phyloP scores from a whole-genome alignment of 1,284 basidiomycete species.

The Cerrena zonata region DNA sequence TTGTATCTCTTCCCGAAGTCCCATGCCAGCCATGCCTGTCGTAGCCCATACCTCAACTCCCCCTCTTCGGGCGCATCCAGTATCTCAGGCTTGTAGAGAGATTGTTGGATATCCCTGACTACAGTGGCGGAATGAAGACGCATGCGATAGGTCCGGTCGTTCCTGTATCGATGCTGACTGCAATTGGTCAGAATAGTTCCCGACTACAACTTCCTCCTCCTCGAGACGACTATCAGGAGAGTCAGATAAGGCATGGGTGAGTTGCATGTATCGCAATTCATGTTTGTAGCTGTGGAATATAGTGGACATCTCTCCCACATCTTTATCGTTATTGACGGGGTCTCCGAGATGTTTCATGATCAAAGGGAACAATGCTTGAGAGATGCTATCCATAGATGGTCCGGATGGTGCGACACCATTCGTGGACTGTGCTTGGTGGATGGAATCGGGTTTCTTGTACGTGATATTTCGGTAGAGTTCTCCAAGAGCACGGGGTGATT shows the following conservation, averaged over 20 bases:
- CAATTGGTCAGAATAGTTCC: conserved; percentile 66
- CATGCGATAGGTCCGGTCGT: conserved; percentile 59
- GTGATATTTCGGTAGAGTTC: conserved; percentile 61
- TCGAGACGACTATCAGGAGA: conserved; percentile 48
- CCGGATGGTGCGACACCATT: conserved; percentile 15
- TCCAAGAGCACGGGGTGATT: conserved; percentile 62
- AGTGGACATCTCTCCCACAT: conserved; percentile 28
- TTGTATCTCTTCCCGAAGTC: conserved; percentile 40
- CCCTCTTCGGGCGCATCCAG: conserved; percentile 21
- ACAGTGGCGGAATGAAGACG: conserved; percentile 49
- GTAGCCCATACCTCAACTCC: conserved; percentile 39
- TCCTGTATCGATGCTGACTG: conserved; percentile 53
- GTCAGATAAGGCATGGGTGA: conserved; percentile 62
- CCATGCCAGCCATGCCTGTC: conserved; percentile 62
- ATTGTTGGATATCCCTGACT: conserved; percentile 44
- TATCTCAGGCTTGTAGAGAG: conserved; percentile 35
- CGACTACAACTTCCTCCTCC: conserved; percentile 69
- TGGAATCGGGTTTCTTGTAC: conserved; percentile 32
- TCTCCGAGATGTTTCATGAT: conserved; percentile 35
- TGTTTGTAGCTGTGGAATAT: conserved; percentile 52
- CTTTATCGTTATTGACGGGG: conserved; percentile 27
- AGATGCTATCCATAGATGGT: conserved; percentile 47
- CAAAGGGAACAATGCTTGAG: conserved; percentile 33
- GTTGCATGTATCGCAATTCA: conserved; percentile 63
- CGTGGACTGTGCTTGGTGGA: conserved; percentile 14